Conservation (phyloP, 1,139 yeast genomes). For the Suhomyces bokatorum region DNA sequence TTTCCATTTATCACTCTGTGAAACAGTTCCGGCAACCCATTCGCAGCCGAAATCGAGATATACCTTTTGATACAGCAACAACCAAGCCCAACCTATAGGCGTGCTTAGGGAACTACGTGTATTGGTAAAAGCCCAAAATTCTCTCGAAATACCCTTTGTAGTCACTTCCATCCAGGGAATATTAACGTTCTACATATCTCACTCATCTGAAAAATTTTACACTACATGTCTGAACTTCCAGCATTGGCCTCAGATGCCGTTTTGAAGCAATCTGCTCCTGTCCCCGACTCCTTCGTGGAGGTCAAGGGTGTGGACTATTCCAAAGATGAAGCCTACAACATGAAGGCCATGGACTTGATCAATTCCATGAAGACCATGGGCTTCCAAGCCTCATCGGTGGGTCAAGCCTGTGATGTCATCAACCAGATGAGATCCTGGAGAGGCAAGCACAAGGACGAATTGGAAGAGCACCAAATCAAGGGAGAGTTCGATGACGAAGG, state of each 20-base stretch:
- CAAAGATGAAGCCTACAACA: conserved; percentile 61
- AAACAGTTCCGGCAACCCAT: too few species aligned
- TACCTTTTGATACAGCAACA: too few species aligned
- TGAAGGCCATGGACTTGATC: conserved; percentile 76
- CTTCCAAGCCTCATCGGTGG: conserved; percentile 90
- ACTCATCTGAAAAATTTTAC: conserved; percentile 5
- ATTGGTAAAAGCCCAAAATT: background rate
- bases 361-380: conserved; percentile 92
- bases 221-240: conserved; percentile 40
- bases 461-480: conserved; percentile 67
- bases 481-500: conserved; percentile 83
- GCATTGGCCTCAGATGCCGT: conserved; percentile 84
- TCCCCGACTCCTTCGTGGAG: conserved; percentile 72
- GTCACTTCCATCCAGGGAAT: background rate
- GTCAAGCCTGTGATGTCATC: conserved; percentile 87
- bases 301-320: conserved; percentile 91
- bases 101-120: too few species aligned
- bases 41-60: too few species aligned
- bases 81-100: too few species aligned
- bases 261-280: conserved; percentile 79
- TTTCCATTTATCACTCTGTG: too few species aligned
- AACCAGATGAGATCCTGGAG: conserved; percentile 91
- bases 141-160: background rate
- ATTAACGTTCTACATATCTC: background rate
- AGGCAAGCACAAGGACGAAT: conserved; percentile 66